Evolutionary conservation across 352 stramenopile genomes (phyloP).

Genomic region (Peronosclerospora sorghi): DNA sequence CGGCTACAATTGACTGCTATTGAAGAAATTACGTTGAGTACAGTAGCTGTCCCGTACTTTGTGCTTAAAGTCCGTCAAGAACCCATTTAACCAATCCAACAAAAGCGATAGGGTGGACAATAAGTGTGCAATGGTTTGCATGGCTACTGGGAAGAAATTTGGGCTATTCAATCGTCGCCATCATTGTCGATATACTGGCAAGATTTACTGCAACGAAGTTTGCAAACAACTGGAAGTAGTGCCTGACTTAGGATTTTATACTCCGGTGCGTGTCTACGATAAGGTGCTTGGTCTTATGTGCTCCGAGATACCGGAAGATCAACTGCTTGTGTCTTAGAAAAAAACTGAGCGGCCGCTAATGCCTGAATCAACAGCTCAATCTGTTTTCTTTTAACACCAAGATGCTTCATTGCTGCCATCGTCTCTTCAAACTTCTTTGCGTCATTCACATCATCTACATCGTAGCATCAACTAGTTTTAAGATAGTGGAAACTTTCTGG

Average conservation of each 20-base stretch:
- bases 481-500: conserved; percentile 84
- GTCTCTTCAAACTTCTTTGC: conserved; percentile 82
- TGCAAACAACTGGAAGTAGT: too few species aligned
- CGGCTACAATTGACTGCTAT: conserved; percentile 48
- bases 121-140: conserved; percentile 74
- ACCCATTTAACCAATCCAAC: conserved; percentile 44
- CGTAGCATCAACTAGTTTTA: conserved; percentile 78
- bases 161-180: too few species aligned
- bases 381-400: conserved; percentile 83
- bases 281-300: too few species aligned
- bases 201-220: too few species aligned
- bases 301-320: conserved; percentile 31
- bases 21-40: conserved; percentile 73
- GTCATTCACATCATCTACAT: conserved; percentile 87
- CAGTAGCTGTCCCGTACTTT: conserved; percentile 71
- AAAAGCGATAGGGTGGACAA: conserved; percentile 80
- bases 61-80: conserved; percentile 56
- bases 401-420: conserved; percentile 79
- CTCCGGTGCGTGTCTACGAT: too few species aligned
- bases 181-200: too few species aligned
- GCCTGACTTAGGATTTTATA: too few species aligned
- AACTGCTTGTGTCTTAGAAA: conserved; percentile 80
- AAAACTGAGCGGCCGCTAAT: conserved; percentile 59
- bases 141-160: conserved; percentile 80
- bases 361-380: conserved; percentile 84